Base-by-base conservation (phyloP, 768 basidiomycete genomes). In the Russula emetica region DNA sequence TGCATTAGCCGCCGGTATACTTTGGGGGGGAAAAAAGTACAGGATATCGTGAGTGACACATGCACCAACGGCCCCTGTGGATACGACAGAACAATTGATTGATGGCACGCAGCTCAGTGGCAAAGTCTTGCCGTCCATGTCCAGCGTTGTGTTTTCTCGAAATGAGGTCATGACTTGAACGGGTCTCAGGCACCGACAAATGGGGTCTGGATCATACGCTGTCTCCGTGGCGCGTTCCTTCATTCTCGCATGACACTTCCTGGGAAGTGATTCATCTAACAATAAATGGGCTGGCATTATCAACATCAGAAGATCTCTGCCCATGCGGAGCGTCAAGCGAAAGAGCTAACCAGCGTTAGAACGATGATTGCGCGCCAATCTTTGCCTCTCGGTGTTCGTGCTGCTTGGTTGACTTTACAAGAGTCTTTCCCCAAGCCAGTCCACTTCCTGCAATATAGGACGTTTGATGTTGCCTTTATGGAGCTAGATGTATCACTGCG, bases 161-260 rank as follows among this genome's bases (percentile, higher is more conserved):
- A 57, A 34, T 40, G 49, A 40, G 36, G 42, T 22, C 22, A 26
- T 16, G 38, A 36, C 32, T 53, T 34, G 44, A 40, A 34, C 52
- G 16, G 51, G 51, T 54, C 34, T 54, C 53, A 59, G 58, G 52
- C n/a, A 59, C 62, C 26, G 28, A 63, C 26, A 52, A 51, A 47
- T 7, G 20, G 44, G 60, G 60, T 55, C 53, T 47, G 34, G 45
- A 42, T 36, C 22, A 22, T 32, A 26, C 50, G 38, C 51, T 55
- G 16, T 6, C 50, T 36, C 38, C 22, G n/a, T 11, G 45, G 22
- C 38, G 26, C 38, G 45, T 30, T 38, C 32, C 50, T 24, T 42
- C 49, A 34, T 24, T 20, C 44, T 44, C 38, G 56, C 49, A 13
- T 58, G 51, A 63, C 62, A 14, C 45, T 22, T 28, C 24, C 30